Percentiles rank a stretch among this genome's conserved stretches.
Conservation (phyloP, 257 asterid species). For the Prunella vulgaris region DNA sequence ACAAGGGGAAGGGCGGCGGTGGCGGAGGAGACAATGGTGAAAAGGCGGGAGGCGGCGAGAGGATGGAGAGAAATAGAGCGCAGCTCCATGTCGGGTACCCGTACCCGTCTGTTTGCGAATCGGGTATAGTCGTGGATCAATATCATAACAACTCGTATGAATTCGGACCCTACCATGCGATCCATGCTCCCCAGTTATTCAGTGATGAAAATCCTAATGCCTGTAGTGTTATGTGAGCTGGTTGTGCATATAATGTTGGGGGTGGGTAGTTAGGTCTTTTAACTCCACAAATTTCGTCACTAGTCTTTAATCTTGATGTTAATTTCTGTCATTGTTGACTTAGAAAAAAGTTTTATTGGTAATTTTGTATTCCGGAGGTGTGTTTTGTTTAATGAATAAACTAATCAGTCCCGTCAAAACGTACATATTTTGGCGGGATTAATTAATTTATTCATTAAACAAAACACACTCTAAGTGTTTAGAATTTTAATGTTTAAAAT, state of each 20-base stretch:
- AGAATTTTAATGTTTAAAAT: too few relatives aligned
- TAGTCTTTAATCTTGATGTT: background rate
- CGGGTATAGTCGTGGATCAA: slow-evolving; percentile 32
- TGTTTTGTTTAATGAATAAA: too few relatives aligned
- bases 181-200: slow-evolving; percentile 35
- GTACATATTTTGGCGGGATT: too few relatives aligned
- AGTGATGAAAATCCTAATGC: slow-evolving; percentile 52
- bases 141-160: slow-evolving; percentile 27
- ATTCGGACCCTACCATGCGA: slow-evolving; percentile 15
- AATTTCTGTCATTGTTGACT: background rate
- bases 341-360: background rate
- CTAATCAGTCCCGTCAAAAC: too few relatives aligned
- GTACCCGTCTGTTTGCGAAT: slow-evolving; percentile 31
- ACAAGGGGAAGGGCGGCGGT: slow-evolving; percentile 21
- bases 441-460: too few relatives aligned
- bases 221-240: slow-evolving; percentile 33
- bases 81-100: slow-evolving; percentile 27
- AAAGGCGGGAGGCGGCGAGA: slow-evolving; percentile 16
- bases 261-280: slow-evolving; percentile 12
- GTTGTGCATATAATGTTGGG: slow-evolving; percentile 6
- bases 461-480: too few relatives aligned
- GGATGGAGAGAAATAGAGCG: slow-evolving; percentile 22
- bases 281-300: background rate
- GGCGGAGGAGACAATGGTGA: slow-evolving; percentile 9
- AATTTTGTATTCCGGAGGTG: background rate